Evolutionary conservation across 176 grass and related monocot genomes (phyloP).

Genomic region (Oryza longistaminata): DNA sequence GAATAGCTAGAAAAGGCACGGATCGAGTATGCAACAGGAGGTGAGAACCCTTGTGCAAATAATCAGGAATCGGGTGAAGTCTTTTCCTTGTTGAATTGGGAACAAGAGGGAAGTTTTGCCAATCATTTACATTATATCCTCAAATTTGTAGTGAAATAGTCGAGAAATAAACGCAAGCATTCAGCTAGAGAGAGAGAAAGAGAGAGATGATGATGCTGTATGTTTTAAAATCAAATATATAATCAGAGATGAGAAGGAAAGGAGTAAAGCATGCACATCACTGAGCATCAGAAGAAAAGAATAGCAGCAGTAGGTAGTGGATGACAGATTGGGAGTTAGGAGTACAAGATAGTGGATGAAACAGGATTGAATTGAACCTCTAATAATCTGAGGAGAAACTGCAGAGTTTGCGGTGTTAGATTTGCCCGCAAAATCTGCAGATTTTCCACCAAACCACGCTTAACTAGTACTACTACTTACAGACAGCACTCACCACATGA

Average conservation of each 20-base stretch:
- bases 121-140: background rate
- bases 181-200: background rate
- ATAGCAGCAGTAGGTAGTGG: background rate
- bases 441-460: constrained; percentile 55
- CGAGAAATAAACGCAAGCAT: background rate
- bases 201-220: background rate
- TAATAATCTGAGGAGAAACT: constrained; percentile 54
- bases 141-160: no score
- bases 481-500: constrained; percentile 15
- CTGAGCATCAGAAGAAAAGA: constrained; percentile 26
- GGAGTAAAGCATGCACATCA: background rate
- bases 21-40: background rate
- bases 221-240: background rate
- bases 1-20: background rate
- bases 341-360: constrained; percentile 6
- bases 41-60: background rate
- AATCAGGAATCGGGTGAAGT: background rate
- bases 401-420: constrained; percentile 49
- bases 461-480: constrained; percentile 27
- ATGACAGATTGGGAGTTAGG: constrained; percentile 17
- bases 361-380: background rate
- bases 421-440: constrained; percentile 61
- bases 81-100: background rate
- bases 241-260: constrained; percentile 14
- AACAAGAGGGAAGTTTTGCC: background rate